Evolutionary conservation across 352 stramenopile genomes (phyloP).

Genomic region (Phytophthora crassamura): DNA sequence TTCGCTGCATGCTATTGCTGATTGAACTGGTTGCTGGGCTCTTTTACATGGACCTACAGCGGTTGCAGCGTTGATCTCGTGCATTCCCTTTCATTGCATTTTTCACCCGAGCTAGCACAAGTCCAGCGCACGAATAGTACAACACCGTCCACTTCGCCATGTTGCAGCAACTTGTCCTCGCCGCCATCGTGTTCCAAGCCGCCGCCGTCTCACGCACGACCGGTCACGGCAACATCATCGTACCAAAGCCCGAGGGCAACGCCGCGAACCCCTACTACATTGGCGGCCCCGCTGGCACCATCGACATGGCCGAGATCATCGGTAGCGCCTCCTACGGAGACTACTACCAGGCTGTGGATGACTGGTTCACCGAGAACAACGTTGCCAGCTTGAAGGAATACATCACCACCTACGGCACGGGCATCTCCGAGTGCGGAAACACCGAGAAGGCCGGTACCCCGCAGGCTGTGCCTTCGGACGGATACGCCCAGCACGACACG

Average conservation of each 20-base stretch:
- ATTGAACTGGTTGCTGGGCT: conserved; percentile 1
- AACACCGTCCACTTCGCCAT: conserved; percentile 15
- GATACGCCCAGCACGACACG: conserved; percentile 31
- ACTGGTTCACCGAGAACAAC: conserved; percentile 41
- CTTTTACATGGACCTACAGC: conserved; percentile 23
- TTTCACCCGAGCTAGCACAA: conserved; percentile 14
- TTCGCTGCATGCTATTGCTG: not conserved
- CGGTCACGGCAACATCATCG: conserved; percentile 39
- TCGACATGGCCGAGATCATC: conserved; percentile 37
- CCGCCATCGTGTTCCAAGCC: conserved; percentile 22
- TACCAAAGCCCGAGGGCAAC: conserved; percentile 29
- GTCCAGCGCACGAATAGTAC: not conserved
- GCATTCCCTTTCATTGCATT: conserved; percentile 27
- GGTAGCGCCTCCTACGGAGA: conserved; percentile 29
- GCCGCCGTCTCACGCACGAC: conserved; percentile 9
- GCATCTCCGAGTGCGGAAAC: conserved; percentile 35
- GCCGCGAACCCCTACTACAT: conserved; percentile 26
- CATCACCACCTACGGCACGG: conserved; percentile 26
- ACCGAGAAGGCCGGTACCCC: conserved; percentile 32
- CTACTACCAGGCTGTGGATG: conserved; percentile 33
- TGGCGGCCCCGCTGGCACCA: conserved; percentile 30
- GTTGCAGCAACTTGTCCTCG: conserved; percentile 29
- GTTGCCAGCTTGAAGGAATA: conserved; percentile 39
- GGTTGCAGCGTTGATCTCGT: conserved; percentile 6
- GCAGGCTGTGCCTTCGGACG: conserved; percentile 29